Evolutionary conservation across 2,329 filamentous ascomycete genomes (phyloP), one percentile per base, ranked within the genome.

Genomic region (Pseudocercospora cruenta): DNA sequence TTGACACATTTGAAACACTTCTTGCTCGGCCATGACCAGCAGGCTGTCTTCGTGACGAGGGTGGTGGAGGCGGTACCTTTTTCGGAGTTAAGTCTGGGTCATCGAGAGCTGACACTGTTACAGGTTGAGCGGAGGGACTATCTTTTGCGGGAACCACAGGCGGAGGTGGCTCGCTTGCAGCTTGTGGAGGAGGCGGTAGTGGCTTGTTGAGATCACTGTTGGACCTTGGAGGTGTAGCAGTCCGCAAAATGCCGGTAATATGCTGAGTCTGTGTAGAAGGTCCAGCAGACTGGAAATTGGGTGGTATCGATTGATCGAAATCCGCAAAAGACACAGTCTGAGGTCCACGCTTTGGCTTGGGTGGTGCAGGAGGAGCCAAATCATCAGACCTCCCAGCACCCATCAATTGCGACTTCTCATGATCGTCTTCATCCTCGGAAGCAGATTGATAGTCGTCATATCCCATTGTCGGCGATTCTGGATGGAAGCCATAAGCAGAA

Each of bases 321-420:
- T 75, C 74, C 31, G 68, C 74, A 66, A 72, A 77, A 6, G 74
- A 76, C 5, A 75, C 73, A 26, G 71, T 79, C 75, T 73, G 78
- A 62, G 72, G 80, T 72, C 60, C 82, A 6, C 55, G 28, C 55
- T 58, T 43, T 36, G 31, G 55, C 78, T 90, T 87, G 28, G 89
- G 92, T 73, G 86, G 92, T 2, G 91, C 90, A 4, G 90, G 90
- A 4, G 91, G 90, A 7, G 90, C 90, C 63, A 87, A 86, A 54
- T 74, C 74, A 51, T 76, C 74, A 22, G 72, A 70, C 53, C 76
- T 88, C 88, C 51, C 80, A n/a, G 66, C 63, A 45, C 72, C 73
- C 49, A 77, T 74, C 19, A 77, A 60, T 14, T 65, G 71, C 9
- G 75, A 69, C 66, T 72, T 65, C 64, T 85, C 82, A 14, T 81